Base-by-base conservation (phyloP, 2,329 filamentous ascomycete species). In the Colletotrichum eleusines region DNA sequence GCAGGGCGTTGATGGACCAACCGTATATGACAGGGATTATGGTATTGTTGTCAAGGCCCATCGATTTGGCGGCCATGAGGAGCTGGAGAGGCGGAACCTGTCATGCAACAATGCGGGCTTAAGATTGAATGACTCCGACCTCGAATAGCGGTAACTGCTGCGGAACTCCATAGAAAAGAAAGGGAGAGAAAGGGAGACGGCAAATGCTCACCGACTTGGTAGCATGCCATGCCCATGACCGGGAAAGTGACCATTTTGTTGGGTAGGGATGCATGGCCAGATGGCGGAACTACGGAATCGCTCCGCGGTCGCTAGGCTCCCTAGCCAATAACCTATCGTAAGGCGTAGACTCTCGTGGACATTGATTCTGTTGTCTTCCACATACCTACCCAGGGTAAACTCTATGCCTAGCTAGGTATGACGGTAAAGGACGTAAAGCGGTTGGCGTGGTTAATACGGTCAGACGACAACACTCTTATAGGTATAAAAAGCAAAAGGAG, bases 251-350 rank as follows among this genome's bases (percentile, higher is more conserved):
- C 40, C 33, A 42, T 57, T 58, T n/a, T 51, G 44, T 70, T 58
- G 67, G 67, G 67, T 70, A 70, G 40, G 51, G 63, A 70, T 62
- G 67, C 67, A 69, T 65, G 44, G 46, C 23, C 54, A 64, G 67
- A 70, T 66, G 66, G 66, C 61, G 61, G 61, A 40, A 57, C 14
- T 40, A 38, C 33, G 53, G 53, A 40, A 35, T 33, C 33, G 4
- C 12, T 23, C 12, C 31, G 31, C 35, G n/a, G 33, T 11, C 14
- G n/a, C 53, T 40, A 16, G 14, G 11, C 23, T 5, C 20, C 28
- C 16, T 35, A 26, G 26, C 53, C 44, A 60, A 28, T 50, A 53
- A 42, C 63, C 63, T 20, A 58, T 70, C 57, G 51, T 38, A 40
- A 26, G 42, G 48, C 40, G n/a, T 70, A 51, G 63, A 53, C 35